Conservation (phyloP, 139 green algal genomes). For the Tetradesmus lagerheimii region DNA sequence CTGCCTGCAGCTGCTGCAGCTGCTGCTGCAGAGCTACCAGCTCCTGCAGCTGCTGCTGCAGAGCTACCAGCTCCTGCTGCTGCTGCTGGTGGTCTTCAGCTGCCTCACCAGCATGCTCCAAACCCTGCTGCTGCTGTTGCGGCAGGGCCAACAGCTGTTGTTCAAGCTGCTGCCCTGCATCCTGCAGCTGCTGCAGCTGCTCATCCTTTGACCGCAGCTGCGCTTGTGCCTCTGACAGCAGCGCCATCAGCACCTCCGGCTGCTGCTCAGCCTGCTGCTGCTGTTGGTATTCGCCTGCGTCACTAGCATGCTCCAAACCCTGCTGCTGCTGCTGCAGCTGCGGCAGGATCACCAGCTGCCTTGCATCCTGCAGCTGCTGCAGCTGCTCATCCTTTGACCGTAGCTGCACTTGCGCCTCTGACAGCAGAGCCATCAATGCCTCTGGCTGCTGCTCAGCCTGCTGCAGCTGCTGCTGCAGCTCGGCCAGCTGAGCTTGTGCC, state of each 20-base stretch:
- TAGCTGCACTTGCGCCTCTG: conserved; percentile 11
- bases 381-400: not conserved
- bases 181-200: not conserved
- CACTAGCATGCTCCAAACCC: not conserved
- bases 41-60: not conserved
- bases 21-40: not conserved
- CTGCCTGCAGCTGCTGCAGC: not conserved
- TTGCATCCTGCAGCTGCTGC: not conserved
- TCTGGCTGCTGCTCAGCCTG: conserved; percentile 1
- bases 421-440: not conserved
- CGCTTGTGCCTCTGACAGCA: conserved; percentile 10
- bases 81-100: not conserved
- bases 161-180: not conserved
- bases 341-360: not conserved
- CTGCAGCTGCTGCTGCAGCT: not conserved
- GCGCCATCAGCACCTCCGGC: too few species aligned
- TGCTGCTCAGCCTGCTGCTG: not conserved
- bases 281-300: not conserved
- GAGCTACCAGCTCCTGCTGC: too few species aligned
- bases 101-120: not conserved
- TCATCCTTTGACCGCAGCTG: not conserved
- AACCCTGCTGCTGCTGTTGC: conserved; percentile 10
- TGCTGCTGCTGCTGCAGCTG: conserved; percentile 31
- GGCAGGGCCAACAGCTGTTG: not conserved
- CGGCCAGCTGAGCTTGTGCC: not conserved